These are phyloP conservation scores for Penicillium nucicola DNA, from an alignment of 495 filamentous ascomycete species.

Conservation along the genomic window DNA sequence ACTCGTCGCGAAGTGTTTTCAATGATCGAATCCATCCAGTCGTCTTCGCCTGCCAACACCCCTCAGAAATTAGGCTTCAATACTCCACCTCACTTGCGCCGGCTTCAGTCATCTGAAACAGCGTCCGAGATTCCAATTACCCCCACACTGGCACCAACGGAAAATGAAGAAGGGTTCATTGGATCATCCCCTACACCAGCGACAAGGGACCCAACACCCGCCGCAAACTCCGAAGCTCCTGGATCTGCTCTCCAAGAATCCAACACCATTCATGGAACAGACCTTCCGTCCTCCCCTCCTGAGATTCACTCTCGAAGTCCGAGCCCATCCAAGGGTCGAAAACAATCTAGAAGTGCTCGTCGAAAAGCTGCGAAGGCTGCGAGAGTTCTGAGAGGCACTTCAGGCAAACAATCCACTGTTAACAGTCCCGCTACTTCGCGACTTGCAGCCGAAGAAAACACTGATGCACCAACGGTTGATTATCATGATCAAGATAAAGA, in stretches of 20 bases:
- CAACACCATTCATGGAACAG: conserved; percentile 15
- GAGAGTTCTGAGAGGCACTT: conserved; percentile 5
- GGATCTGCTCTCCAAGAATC: conserved; percentile 15
- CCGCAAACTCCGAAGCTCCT: conserved; percentile 14
- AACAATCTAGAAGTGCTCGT: conserved; percentile 6
- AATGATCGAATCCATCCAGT: conserved; percentile 68
- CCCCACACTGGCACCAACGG: conserved; percentile 40
- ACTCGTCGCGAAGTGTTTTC: conserved; percentile 58
- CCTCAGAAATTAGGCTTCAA: conserved; percentile 32
- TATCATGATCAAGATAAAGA: conserved; percentile 3
- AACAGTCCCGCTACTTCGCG: conserved; percentile 7
- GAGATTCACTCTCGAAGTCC: conserved; percentile 25
- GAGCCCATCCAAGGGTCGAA: conserved; percentile 17
- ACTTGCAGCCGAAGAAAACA: conserved; percentile 4
- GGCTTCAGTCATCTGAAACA: conserved; percentile 18
- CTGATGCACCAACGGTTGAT: neutral
- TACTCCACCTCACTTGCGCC: conserved; percentile 33
- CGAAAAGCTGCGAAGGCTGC: conserved; percentile 16
- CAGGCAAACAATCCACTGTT: conserved; percentile 5
- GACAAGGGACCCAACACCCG: conserved; percentile 38
- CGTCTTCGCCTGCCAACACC: conserved; percentile 47
- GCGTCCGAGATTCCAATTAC: conserved; percentile 39
- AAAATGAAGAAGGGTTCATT: conserved; percentile 60
- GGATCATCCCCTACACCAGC: conserved; percentile 80
- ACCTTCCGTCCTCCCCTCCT: conserved; percentile 43